Percentiles rank a stretch among this genome's conserved stretches.
Evolutionary conservation across 106 monocot species (phyloP).

Genomic region (Allium cepa): DNA sequence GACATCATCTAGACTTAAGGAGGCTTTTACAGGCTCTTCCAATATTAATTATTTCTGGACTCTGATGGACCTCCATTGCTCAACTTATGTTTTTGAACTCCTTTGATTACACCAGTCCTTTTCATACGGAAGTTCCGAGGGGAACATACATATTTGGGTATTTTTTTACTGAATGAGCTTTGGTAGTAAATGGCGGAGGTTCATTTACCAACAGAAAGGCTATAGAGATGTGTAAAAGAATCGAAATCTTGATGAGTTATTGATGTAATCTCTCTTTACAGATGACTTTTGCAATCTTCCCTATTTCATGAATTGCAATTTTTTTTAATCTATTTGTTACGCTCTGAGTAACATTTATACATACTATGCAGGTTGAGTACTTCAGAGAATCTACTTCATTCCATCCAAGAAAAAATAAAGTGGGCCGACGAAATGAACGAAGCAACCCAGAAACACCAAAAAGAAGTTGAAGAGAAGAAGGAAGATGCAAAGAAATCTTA

Average conservation of each 20-base stretch:
- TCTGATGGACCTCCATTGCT: too few species aligned
- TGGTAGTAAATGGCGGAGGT: background rate
- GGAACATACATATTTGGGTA: too few species aligned
- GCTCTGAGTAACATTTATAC: background rate
- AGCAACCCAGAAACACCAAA: constrained; percentile 66
- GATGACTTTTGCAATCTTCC: background rate
- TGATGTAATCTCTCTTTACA: background rate
- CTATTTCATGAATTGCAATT: background rate
- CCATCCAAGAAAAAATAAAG: constrained; percentile 95
- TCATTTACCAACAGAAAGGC: background rate
- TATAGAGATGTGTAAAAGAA: background rate
- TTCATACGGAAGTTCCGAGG: too few species aligned
- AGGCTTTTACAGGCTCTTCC: too few species aligned
- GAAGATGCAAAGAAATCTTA: constrained; percentile 94
- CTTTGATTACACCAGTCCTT: too few species aligned
- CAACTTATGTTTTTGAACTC: too few species aligned
- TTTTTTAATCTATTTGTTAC: background rate
- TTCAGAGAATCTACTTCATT: constrained; percentile 70
- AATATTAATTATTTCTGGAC: too few species aligned
- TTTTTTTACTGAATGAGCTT: too few species aligned
- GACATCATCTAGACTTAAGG: too few species aligned
- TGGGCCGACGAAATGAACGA: constrained; percentile 95
- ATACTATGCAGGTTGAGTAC: constrained; percentile 54
- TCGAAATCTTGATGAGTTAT: background rate
- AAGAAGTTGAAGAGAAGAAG: constrained; percentile 82